Base-by-base conservation (phyloP, 2,329 filamentous ascomycete genomes). In the Helotiales sp. region DNA sequence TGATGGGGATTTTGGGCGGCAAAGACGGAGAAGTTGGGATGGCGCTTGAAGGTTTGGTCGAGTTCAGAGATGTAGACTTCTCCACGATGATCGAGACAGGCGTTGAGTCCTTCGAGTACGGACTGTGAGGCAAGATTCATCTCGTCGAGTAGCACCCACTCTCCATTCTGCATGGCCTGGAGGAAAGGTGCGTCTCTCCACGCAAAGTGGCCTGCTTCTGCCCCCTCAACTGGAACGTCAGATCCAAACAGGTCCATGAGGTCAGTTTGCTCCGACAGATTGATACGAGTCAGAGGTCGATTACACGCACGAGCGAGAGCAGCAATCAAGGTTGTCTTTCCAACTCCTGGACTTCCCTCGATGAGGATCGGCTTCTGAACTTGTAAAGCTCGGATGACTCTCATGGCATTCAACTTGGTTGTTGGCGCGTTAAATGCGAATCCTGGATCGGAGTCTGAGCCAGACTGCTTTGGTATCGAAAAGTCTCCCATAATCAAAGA, bases 41-140 rank as follows among this genome's bases (percentile, higher is more conserved):
- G 95, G 26, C 93, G 89, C 74, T 91, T 90, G 80, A 99, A 99
- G 2, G 93, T 93, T 75, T 97, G 94, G 75, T 97, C 95, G 13
- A 99, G 85, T 77, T 99, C 96, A 0, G 96, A 93, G 67, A 99
- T 89, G 76, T 97, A 99, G 0, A 97, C 93, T 78, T 97, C 93
- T 66, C 96, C 95, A 79, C 96, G 89, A 78, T 99, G 96, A 78
- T 99, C 96, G 32, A 99, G 85, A 81, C 96, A 98, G 24, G 96
- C 95, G 73, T 99, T 99, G 34, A 99, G 83, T 70, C 96, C 96
- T 81, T 99, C 96, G 0, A 99, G 86, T 1, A 99, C 94, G 4
- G 95, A 97, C 77, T 99, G 96, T 0, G 95, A 98, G 1, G 96
- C 96, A 70, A 99, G 82, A 75, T 99, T 99, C 96, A 99, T 99